These are phyloP conservation scores for Corynascus novoguineensis DNA, from an alignment of 495 filamentous ascomycete genomes.

Conservation along the genomic window DNA sequence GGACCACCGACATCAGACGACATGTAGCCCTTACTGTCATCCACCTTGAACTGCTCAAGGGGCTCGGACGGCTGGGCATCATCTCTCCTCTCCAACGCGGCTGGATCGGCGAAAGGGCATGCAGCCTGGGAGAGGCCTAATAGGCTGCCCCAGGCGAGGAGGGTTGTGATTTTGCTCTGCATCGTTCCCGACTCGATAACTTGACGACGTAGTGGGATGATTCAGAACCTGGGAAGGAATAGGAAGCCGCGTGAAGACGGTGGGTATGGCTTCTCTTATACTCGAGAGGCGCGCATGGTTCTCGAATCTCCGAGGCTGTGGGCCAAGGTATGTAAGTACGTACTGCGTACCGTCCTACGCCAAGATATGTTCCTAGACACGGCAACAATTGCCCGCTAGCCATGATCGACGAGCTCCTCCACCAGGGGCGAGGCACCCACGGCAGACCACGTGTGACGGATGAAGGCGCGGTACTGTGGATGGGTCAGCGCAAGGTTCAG, in stretches of 20 bases:
- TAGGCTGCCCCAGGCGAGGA: constrained; percentile 23
- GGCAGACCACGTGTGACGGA: background rate
- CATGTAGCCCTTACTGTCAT: constrained; percentile 57
- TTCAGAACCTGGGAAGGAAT: background rate
- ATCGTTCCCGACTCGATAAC: constrained; percentile 12
- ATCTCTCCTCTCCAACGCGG: constrained; percentile 21
- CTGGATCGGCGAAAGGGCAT: constrained; percentile 38
- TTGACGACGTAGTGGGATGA: background rate
- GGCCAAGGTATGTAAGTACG: background rate
- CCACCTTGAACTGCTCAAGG: constrained; percentile 39
- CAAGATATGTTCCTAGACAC: background rate
- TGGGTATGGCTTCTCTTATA: background rate
- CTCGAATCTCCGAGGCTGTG: background rate
- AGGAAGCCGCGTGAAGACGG: background rate
- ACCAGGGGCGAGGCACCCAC: background rate
- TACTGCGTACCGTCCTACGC: too few relatives aligned
- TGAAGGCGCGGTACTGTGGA: too few relatives aligned
- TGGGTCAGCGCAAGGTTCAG: background rate
- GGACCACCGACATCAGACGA: constrained; percentile 73
- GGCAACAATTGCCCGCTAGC: background rate
- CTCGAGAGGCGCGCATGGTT: background rate
- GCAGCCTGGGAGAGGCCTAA: constrained; percentile 27
- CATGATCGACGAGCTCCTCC: background rate
- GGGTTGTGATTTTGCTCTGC: constrained; percentile 15
- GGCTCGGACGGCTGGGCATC: constrained; percentile 2